phyloP scores from a whole-genome alignment of 371 early-diverging fungal genomes.

The Syncephalastrum sp. region DNA sequence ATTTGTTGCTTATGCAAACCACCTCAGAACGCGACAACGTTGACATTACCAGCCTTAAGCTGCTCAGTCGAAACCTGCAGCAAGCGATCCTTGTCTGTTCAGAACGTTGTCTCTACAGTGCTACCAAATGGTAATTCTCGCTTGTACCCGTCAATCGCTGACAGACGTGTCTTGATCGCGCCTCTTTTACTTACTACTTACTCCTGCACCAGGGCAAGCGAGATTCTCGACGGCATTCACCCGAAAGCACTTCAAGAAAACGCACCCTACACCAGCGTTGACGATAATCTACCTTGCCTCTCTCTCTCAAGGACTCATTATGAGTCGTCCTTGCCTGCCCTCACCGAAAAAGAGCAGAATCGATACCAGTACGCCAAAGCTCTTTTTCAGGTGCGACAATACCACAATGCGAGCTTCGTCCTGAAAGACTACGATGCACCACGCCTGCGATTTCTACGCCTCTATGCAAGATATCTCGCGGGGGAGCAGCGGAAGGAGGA shows the following conservation, averaged over 20 bases:
- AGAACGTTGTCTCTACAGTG: conserved; percentile 63
- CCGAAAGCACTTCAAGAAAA: conserved; percentile 12
- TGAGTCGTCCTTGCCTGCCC: conserved; percentile 18
- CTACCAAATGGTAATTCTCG: conserved; percentile 66
- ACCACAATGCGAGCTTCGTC: conserved; percentile 55
- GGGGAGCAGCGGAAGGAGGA: conserved; percentile 66
- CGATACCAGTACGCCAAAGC: conserved; percentile 66
- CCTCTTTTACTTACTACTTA: not conserved
- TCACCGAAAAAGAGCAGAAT: conserved; percentile 45
- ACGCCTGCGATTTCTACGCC: conserved; percentile 61
- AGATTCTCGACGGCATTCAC: conserved; percentile 63
- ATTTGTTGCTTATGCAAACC: too few relatives aligned
- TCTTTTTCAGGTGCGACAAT: conserved; percentile 73
- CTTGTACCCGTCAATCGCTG: too few relatives aligned
- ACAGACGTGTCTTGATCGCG: not conserved
- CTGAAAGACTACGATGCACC: conserved; percentile 48
- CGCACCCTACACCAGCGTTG: conserved; percentile 8
- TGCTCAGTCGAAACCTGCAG: conserved; percentile 34
- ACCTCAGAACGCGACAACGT: conserved; percentile 10
- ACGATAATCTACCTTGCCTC: conserved; percentile 1
- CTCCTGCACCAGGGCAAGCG: conserved; percentile 61
- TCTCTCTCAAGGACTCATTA: conserved; percentile 19
- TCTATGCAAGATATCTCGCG: conserved; percentile 68
- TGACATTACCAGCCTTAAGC: not conserved
- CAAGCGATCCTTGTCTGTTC: conserved; percentile 64